Conservation (phyloP, 345 rosid genomes). For the Noccaea bulbosa region DNA sequence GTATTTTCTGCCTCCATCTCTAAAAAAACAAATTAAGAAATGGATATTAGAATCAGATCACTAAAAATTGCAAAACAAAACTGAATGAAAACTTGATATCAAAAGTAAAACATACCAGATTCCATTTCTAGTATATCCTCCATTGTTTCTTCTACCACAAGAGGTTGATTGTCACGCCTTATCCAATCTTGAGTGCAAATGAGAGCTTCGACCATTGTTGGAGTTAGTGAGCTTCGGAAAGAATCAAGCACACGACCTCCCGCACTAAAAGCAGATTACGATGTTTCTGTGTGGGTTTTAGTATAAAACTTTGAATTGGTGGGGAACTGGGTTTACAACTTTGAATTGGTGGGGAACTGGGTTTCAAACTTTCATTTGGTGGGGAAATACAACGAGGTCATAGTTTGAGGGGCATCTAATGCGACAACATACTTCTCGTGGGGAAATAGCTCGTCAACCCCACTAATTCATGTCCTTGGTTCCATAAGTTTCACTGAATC, state of each 20-base stretch:
- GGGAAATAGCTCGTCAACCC: too few relatives aligned
- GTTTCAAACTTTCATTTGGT: too few relatives aligned
- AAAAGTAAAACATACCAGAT: not conserved
- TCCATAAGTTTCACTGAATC: too few relatives aligned
- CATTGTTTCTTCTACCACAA: not conserved
- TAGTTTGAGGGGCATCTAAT: too few relatives aligned
- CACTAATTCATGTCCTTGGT: too few relatives aligned
- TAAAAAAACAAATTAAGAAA: not conserved
- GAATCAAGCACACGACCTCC: not conserved
- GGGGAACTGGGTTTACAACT: too few relatives aligned
- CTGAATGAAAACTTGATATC: not conserved
- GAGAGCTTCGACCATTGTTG: constrained; percentile 1
- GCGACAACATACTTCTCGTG: too few relatives aligned
- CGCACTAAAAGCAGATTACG: not conserved
- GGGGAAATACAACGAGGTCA: too few relatives aligned
- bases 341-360: too few relatives aligned
- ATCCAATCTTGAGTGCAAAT: constrained; percentile 6
- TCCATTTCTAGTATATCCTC: not conserved
- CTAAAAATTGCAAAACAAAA: not conserved
- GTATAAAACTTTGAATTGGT: too few relatives aligned
- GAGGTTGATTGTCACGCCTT: not conserved
- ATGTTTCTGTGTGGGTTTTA: not conserved
- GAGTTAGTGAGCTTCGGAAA: not conserved
- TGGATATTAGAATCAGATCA: not conserved
- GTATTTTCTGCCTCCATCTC: not conserved